Evolutionary conservation across 352 stramenopile species (phyloP).

Genomic region (Thalassiosira sp.): DNA sequence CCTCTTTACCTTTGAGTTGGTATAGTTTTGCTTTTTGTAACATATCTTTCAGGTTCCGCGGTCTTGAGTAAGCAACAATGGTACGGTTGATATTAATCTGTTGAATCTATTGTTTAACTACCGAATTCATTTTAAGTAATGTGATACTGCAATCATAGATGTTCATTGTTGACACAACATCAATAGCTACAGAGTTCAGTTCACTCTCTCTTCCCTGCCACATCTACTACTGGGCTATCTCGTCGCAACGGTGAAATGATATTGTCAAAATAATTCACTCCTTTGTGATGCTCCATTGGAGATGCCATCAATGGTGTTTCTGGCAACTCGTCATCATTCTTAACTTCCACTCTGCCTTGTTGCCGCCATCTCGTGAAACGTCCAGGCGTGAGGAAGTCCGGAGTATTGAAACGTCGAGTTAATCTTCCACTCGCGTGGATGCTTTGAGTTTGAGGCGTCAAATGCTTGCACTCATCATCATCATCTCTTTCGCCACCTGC

Average conservation of each 20-base stretch:
- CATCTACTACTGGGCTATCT: neutral
- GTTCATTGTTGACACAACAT: no score
- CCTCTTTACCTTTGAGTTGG: neutral
- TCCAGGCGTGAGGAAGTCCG: no score
- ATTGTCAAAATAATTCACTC: conserved; percentile 15
- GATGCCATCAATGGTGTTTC: conserved; percentile 21
- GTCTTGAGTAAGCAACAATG: neutral
- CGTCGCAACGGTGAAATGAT: neutral
- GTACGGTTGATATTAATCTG: neutral
- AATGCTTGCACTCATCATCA: conserved; percentile 21
- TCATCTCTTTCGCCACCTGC: conserved; percentile 11
- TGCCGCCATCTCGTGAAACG: conserved; percentile 17
- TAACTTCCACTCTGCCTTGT: conserved; percentile 1
- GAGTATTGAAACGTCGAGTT: conserved; percentile 10
- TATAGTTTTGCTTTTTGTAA: neutral
- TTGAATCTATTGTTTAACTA: no score
- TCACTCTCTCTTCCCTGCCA: neutral
- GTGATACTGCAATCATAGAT: no score
- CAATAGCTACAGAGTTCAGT: no score
- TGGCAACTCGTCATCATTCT: neutral
- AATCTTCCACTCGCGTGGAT: neutral
- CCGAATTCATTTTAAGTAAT: no score
- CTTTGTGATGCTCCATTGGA: conserved; percentile 8
- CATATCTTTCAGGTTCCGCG: neutral
- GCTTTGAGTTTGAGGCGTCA: conserved; percentile 21